Evolutionary conservation across 1,284 basidiomycete species (phyloP).

Genomic region (Xerocomus amazonicus): DNA sequence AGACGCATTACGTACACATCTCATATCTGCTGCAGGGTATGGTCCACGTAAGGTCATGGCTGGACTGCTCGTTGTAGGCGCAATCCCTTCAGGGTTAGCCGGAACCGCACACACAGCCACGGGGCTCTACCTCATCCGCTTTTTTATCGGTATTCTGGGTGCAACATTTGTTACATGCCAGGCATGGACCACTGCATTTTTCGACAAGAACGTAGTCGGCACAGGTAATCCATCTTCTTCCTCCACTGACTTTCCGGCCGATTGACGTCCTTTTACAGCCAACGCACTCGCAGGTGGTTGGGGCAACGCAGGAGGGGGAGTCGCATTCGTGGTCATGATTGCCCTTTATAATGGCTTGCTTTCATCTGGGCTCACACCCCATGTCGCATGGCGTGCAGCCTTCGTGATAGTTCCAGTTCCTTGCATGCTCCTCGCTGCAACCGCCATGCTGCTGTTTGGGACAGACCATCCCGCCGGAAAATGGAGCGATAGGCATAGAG

Average conservation of each 20-base stretch:
- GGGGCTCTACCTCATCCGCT: slow-evolving; percentile 41
- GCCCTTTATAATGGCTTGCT: slow-evolving; percentile 48
- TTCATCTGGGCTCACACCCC: slow-evolving; percentile 39
- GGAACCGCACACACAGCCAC: slow-evolving; percentile 45
- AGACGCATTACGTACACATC: too few species aligned
- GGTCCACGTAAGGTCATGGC: slow-evolving; percentile 31
- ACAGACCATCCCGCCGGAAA: slow-evolving; percentile 60
- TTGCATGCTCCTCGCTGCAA: slow-evolving; percentile 47
- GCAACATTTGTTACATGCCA: slow-evolving; percentile 57
- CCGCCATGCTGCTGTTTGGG: slow-evolving; percentile 46
- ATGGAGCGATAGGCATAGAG: slow-evolving; percentile 53
- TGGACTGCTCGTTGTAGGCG: slow-evolving; percentile 53
- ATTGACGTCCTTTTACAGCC: slow-evolving; percentile 22
- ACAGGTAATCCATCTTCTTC: slow-evolving; percentile 23
- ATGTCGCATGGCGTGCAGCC: slow-evolving; percentile 54
- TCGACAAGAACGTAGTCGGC: too few species aligned
- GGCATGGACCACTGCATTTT: slow-evolving; percentile 31
- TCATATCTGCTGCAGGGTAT: too few species aligned
- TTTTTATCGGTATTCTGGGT: slow-evolving; percentile 48
- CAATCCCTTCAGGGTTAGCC: slow-evolving; percentile 62
- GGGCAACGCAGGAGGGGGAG: slow-evolving; percentile 51
- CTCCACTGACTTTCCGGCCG: not conserved
- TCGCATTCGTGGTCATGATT: slow-evolving; percentile 61
- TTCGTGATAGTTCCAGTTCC: slow-evolving; percentile 62
- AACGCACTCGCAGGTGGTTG: slow-evolving; percentile 53